Conservation (phyloP, 176 grass and related monocot species). For the Hyparrhenia diplandra region DNA sequence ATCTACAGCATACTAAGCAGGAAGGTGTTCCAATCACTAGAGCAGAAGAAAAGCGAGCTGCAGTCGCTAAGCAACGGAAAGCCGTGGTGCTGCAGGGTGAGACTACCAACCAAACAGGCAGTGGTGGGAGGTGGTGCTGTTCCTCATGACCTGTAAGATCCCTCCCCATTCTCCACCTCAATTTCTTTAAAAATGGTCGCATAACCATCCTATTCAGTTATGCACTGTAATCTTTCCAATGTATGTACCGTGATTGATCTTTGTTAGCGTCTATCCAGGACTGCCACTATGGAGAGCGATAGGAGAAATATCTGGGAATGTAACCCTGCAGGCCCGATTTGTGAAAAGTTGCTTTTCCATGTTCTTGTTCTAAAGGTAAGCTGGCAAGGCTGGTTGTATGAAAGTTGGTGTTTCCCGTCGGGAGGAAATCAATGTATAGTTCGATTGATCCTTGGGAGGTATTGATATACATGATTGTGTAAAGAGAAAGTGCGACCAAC, state of each 20-base stretch:
- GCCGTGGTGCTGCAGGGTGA: constrained; percentile 58
- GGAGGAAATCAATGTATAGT: constrained; percentile 56
- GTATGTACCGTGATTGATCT: not conserved
- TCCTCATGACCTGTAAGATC: constrained; percentile 65
- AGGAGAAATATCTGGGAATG: constrained; percentile 26
- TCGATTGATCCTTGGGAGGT: constrained; percentile 33
- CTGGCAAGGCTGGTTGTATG: constrained; percentile 36
- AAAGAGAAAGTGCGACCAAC: constrained; percentile 31
- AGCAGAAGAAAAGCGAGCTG: constrained; percentile 63
- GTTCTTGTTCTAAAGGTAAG: constrained; percentile 27
- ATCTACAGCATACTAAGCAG: constrained; percentile 83
- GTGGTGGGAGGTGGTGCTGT: constrained; percentile 61
- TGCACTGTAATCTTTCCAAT: not conserved
- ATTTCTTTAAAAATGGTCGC: not conserved
- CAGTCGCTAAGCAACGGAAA: constrained; percentile 58
- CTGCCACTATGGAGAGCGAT: not conserved
- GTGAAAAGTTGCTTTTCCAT: constrained; percentile 37
- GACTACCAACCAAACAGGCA: constrained; percentile 32
- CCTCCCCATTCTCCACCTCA: not conserved
- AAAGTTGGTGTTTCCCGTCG: constrained; percentile 36
- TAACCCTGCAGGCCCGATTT: constrained; percentile 9
- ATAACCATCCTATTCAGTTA: not conserved
- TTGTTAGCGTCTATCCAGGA: not conserved
- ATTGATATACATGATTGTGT: constrained; percentile 52
- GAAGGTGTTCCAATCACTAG: constrained; percentile 84